A percentile compares a stretch with the other conserved stretches of the same genome.
phyloP scores from a whole-genome alignment of 306 rosid genomes.

The Lagenaria siceraria region DNA sequence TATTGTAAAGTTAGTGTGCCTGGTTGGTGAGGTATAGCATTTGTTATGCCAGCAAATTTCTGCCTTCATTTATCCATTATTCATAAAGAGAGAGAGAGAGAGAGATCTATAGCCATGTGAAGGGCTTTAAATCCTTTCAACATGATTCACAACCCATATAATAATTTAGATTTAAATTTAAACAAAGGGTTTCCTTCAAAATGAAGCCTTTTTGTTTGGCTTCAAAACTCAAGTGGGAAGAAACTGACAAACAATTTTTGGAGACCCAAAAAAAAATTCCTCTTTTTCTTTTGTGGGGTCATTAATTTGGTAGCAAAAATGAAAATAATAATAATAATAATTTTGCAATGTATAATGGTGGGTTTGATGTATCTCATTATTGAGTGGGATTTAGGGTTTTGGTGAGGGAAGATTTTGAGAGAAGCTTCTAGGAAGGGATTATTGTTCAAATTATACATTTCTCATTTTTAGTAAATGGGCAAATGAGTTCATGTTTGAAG shows the following conservation, averaged over 20 bases:
- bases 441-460: background rate
- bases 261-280: background rate
- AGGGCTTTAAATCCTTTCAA: background rate
- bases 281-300: background rate
- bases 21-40: background rate
- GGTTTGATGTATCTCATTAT: constrained; percentile 4
- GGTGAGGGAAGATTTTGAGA: background rate
- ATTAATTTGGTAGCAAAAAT: background rate
- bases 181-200: background rate
- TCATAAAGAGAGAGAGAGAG: background rate
- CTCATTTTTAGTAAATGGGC: too few relatives aligned
- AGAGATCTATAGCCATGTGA: background rate
- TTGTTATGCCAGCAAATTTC: constrained; percentile 2
- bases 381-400: background rate
- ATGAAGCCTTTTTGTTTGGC: background rate
- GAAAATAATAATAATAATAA: background rate
- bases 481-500: background rate
- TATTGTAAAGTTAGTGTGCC: background rate
- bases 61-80: background rate
- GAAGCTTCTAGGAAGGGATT: background rate
- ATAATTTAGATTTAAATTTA: background rate
- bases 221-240: background rate
- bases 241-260: background rate
- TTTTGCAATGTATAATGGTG: background rate
- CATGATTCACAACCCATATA: background rate